A percentile compares a stretch with the other conserved stretches of the same genome.
These are phyloP conservation scores for Ustilago sp. DNA, from an alignment of 1,284 basidiomycete species.

Conservation along the genomic window DNA sequence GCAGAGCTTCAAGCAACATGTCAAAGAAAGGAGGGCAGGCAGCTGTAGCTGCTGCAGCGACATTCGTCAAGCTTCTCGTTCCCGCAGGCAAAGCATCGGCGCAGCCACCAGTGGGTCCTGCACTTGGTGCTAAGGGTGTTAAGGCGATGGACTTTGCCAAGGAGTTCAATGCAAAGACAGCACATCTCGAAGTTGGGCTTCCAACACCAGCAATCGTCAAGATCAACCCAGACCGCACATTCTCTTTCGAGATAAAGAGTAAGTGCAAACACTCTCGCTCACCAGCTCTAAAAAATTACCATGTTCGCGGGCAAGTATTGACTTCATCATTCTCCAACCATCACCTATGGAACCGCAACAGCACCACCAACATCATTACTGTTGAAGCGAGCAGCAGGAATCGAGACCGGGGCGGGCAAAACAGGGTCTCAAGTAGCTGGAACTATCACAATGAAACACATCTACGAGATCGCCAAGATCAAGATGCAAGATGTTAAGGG, in stretches of 20 bases:
- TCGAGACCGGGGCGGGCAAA: conserved; percentile 80
- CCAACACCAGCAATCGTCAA: conserved; percentile 91
- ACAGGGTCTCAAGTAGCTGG: conserved; percentile 81
- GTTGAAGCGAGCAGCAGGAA: conserved; percentile 88
- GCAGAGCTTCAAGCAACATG: conserved; percentile 36
- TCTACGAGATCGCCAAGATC: conserved; percentile 99
- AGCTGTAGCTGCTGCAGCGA: conserved; percentile 47
- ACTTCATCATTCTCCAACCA: not conserved
- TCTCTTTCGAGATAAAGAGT: conserved; percentile 77
- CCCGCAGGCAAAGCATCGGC: conserved; percentile 95
- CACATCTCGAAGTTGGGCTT: conserved; percentile 85
- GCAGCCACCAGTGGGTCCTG: conserved; percentile 95
- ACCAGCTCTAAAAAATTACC: not conserved
- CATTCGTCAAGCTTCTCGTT: conserved; percentile 78
- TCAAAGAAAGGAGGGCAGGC: conserved; percentile 65
- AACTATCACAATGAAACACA: conserved; percentile 91
- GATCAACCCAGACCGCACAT: conserved; percentile 93
- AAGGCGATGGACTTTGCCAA: conserved; percentile 99
- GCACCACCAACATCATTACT: conserved; percentile 90
- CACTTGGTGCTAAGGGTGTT: conserved; percentile 95
- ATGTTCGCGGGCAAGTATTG: not conserved
- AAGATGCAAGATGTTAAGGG: conserved; percentile 80
- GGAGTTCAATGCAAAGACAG: conserved; percentile 76
- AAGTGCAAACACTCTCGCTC: conserved; percentile 13
- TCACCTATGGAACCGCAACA: conserved; percentile 26